phyloP scores from a whole-genome alignment of 495 filamentous ascomycete genomes.

The Rhizodiscina lignyota region DNA sequence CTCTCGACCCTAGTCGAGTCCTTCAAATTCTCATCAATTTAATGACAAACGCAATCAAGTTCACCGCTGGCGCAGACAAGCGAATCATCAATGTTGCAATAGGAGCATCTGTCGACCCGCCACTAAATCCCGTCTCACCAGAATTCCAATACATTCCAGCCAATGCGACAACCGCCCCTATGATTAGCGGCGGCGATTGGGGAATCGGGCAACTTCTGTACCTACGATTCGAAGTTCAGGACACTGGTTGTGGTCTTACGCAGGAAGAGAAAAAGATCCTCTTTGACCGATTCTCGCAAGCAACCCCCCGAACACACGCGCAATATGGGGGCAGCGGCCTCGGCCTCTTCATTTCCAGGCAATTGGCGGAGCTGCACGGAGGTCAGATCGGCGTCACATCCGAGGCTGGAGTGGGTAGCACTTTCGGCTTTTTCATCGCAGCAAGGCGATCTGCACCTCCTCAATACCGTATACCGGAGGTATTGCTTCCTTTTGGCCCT shows the following conservation, averaged over 20 bases:
- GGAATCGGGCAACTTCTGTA: constrained; percentile 14
- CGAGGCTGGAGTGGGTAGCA: constrained; percentile 12
- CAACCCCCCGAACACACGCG: constrained; percentile 16
- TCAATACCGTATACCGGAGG: not conserved
- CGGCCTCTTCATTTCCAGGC: constrained; percentile 20
- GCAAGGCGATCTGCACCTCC: constrained; percentile 1
- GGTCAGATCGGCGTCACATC: constrained; percentile 20
- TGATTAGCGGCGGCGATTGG: constrained; percentile 11
- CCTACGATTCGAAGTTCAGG: constrained; percentile 15
- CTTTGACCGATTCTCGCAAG: constrained; percentile 20
- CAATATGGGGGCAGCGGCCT: constrained; percentile 20
- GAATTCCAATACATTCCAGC: constrained; percentile 5
- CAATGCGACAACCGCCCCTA: constrained; percentile 3
- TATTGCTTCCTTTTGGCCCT: not conserved
- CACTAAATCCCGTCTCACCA: constrained; percentile 2
- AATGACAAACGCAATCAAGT: constrained; percentile 67
- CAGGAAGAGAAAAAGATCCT: constrained; percentile 13
- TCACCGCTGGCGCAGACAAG: constrained; percentile 26
- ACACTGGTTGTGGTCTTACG: constrained; percentile 19
- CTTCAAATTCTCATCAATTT: constrained; percentile 41
- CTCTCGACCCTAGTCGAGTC: constrained; percentile 11
- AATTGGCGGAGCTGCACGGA: constrained; percentile 18
- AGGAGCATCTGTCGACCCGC: constrained; percentile 3
- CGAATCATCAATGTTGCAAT: constrained; percentile 10
- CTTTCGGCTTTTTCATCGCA: constrained; percentile 20